Conservation (phyloP, 2,329 filamentous ascomycete genomes). For the Camillea tinctor region DNA sequence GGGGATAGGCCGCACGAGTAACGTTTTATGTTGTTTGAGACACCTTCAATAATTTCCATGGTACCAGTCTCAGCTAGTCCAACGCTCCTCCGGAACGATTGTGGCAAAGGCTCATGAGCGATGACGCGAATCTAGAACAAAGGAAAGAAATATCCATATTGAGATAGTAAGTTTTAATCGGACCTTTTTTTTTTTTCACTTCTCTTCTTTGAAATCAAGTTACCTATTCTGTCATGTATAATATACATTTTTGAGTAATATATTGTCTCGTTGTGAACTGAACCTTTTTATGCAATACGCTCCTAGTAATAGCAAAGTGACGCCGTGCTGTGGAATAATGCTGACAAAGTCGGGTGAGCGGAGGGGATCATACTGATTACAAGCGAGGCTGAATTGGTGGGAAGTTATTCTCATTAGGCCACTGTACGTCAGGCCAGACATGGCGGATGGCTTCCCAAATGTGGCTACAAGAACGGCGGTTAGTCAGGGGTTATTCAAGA, state of each 20-base stretch:
- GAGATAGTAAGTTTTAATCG: not conserved
- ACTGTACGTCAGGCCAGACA: constrained; percentile 88
- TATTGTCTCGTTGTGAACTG: not conserved
- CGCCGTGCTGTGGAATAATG: constrained; percentile 16
- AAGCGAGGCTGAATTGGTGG: constrained; percentile 76
- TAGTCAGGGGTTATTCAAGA: constrained; percentile 10
- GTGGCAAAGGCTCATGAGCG: constrained; percentile 9
- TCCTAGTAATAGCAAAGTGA: constrained; percentile 3
- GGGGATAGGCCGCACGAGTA: constrained; percentile 13
- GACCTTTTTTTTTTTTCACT: not conserved
- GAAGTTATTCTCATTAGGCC: constrained; percentile 68
- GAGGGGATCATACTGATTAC: constrained; percentile 40
- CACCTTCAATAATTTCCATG: constrained; percentile 6
- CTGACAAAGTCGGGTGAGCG: constrained; percentile 2
- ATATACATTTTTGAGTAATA: not conserved
- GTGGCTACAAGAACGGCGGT: constrained; percentile 52
- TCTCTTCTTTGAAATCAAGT: no score
- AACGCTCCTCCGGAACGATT: constrained; percentile 14
- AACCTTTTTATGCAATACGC: not conserved
- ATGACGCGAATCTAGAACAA: not conserved
- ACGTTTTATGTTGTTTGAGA: constrained; percentile 14
- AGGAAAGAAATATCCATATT: not conserved
- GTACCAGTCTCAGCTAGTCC: constrained; percentile 11
- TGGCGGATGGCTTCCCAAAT: constrained; percentile 91
- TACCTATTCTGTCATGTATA: not conserved